Conservation (phyloP, 495 filamentous ascomycete genomes). For the Sporormia fimetaria region DNA sequence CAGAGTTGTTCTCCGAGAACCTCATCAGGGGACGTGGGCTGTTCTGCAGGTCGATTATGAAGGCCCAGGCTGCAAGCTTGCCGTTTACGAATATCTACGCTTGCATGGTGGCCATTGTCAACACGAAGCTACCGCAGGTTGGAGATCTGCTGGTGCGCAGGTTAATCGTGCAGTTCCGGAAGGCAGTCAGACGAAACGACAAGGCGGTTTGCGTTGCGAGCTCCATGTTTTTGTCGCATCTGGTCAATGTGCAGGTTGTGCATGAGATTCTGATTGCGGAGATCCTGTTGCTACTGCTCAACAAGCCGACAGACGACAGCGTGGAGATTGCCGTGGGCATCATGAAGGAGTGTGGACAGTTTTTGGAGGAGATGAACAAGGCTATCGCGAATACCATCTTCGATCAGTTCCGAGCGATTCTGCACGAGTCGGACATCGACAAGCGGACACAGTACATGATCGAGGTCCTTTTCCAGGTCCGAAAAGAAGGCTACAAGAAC, state of each 20-base stretch:
- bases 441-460: constrained; percentile 98
- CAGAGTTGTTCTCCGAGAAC: constrained; percentile 91
- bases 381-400: constrained; percentile 80
- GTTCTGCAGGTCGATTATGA: constrained; percentile 93
- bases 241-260: constrained; percentile 91
- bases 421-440: constrained; percentile 93
- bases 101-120: constrained; percentile 89
- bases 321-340: constrained; percentile 95
- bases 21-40: constrained; percentile 79
- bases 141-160: constrained; percentile 82
- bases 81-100: constrained; percentile 94
- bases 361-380: constrained; percentile 86
- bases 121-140: constrained; percentile 90
- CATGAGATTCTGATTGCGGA: constrained; percentile 86
- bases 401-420: constrained; percentile 86
- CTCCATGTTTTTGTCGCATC: constrained; percentile 86
- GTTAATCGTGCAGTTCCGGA: constrained; percentile 83
- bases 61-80: constrained; percentile 90
- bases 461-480: constrained; percentile 90
- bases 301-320: constrained; percentile 93
- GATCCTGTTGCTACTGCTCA: constrained; percentile 74
- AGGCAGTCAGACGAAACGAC: constrained; percentile 92
- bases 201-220: constrained; percentile 86
- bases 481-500: constrained; percentile 94
- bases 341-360: constrained; percentile 81